Evolutionary conservation across 1,284 basidiomycete species (phyloP), one percentile per base, ranked within the genome.

Genomic region (Ustilago trichophora): DNA sequence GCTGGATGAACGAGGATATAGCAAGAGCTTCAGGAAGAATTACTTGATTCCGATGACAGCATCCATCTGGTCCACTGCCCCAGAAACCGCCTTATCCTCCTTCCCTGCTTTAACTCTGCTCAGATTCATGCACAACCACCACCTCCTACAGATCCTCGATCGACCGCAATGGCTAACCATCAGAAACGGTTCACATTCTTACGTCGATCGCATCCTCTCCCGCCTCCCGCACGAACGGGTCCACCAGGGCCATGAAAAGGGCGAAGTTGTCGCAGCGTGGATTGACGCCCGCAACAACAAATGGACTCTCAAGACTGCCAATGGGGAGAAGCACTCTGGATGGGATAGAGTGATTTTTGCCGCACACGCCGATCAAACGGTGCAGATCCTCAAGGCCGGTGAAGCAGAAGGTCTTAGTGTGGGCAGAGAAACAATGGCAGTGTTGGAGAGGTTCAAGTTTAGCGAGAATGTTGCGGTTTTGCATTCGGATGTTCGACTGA

Each of bases 141-240:
- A 90, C 73, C 83, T 91, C 0, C 85, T 92, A 0, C 90, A 91
- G 81, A 83, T 92, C 19, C 86, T 85, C 0, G 88, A 88, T 0
- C 90, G 89, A 58, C 90, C 90, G 0, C 85, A 86, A 7, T 92
- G 90, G 90, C 78, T 91, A 27, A 91, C 91, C 0, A 85, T 92
- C 48, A 81, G 86, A 43, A 88, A 89, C 15, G 90, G 91, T 64
- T 88, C 64, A 7, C 44, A 51, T 18, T 37, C 29, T 13, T 77
- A 77, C 46, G 73, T 77, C 27, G 47, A 72, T 8, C 47, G 72
- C 12, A 66, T 77, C 34, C 12, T 64, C 13, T 53, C 49, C 6
- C 47, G 49, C 2, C 15, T 76, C 3, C 59, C 69, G 18, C 7
- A 35, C 1, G 38, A 40, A 0, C 32, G 57, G 1, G 16, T 73